Percentiles rank a stretch among this genome's conserved stretches.
Evolutionary conservation across 495 filamentous ascomycete species (phyloP).

Genomic region (Aspergillus cristatus): DNA sequence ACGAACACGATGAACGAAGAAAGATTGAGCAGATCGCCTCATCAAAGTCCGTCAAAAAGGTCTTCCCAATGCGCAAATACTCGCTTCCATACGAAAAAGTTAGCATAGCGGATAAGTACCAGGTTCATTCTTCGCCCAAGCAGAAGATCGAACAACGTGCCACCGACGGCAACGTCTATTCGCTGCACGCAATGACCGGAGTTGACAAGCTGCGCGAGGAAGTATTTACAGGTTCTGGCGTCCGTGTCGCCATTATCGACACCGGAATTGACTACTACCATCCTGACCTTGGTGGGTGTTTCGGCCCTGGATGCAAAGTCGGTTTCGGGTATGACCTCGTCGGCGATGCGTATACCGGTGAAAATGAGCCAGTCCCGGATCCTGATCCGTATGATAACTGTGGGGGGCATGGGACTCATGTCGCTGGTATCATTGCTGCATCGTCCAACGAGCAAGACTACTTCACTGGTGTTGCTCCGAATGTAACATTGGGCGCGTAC

Average conservation of each 20-base stretch:
- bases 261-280: constrained; percentile 47
- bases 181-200: constrained; percentile 12
- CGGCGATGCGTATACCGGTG: constrained; percentile 35
- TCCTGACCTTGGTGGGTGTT: constrained; percentile 49
- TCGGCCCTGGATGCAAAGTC: constrained; percentile 44
- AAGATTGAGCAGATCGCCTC: constrained; percentile 9
- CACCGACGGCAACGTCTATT: constrained; percentile 1
- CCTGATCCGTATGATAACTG: constrained; percentile 19
- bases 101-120: background rate
- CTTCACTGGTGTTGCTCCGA: constrained; percentile 46
- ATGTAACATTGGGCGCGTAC: constrained; percentile 45
- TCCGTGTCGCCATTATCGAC: constrained; percentile 22
- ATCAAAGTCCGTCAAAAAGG: constrained; percentile 6
- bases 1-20: constrained; percentile 1
- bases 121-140: background rate
- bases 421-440: constrained; percentile 36
- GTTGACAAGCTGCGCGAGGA: constrained; percentile 15
- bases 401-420: constrained; percentile 34
- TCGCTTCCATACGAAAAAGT: background rate
- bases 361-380: constrained; percentile 8
- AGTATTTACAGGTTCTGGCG: constrained; percentile 8
- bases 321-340: constrained; percentile 17
- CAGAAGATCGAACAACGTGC: constrained; percentile 3
- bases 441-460: constrained; percentile 32
- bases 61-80: constrained; percentile 9